Conservation (phyloP, 2,329 filamentous ascomycete species). For the Aureobasidium sp. region DNA sequence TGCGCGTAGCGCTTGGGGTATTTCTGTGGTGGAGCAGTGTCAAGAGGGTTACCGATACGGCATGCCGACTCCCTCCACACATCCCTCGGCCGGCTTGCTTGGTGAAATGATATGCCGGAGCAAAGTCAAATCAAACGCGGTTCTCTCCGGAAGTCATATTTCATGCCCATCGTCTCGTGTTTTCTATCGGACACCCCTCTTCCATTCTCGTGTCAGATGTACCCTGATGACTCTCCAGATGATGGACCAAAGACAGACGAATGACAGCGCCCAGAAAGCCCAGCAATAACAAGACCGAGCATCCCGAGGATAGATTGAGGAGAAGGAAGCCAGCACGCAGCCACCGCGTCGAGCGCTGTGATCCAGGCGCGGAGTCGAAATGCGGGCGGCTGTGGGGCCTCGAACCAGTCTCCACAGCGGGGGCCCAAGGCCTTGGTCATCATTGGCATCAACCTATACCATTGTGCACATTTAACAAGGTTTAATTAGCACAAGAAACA, state of each 20-base stretch:
- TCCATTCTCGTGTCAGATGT: too few relatives aligned
- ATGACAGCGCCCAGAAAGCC: not conserved
- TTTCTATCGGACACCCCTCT: too few relatives aligned
- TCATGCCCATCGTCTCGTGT: too few relatives aligned
- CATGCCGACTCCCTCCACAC: not conserved
- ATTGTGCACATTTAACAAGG: not conserved
- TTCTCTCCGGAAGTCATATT: too few relatives aligned
- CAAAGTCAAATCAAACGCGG: too few relatives aligned
- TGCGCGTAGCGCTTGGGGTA: not conserved
- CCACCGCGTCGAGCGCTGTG: not conserved
- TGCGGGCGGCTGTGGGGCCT: not conserved
- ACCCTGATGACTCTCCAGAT: too few relatives aligned
- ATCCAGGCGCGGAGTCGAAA: not conserved
- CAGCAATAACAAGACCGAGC: not conserved
- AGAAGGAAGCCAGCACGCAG: not conserved
- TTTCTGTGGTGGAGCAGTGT: not conserved
- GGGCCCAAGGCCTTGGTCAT: not conserved
- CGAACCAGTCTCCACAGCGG: not conserved
- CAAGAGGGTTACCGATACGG: not conserved
- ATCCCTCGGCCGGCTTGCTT: not conserved
- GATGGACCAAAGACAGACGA: too few relatives aligned
- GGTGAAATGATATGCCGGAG: too few relatives aligned
- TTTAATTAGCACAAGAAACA: not conserved
- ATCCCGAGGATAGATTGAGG: not conserved
- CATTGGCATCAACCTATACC: not conserved